These are phyloP conservation scores for Lipomyces yamadae DNA, from an alignment of 805 yeast genomes.

Conservation along the genomic window DNA sequence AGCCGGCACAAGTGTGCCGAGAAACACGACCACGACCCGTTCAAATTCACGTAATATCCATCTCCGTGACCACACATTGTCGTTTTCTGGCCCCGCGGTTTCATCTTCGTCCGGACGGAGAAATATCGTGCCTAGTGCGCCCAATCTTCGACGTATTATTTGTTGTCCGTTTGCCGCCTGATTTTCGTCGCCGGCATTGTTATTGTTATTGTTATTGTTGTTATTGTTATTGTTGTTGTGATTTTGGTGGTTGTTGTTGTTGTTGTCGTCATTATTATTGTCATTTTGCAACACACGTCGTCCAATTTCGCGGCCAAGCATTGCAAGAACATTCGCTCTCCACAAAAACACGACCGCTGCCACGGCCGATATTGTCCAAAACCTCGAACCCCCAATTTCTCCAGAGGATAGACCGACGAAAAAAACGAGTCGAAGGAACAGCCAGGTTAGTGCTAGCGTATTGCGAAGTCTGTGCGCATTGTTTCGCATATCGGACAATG, in stretches of 20 bases:
- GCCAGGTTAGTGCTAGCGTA: slow-evolving; percentile 27
- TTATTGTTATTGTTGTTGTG: neutral
- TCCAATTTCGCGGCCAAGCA: neutral
- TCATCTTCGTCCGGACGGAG: slow-evolving; percentile 7
- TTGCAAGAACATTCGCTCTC: slow-evolving; percentile 17
- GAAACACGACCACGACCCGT: slow-evolving; percentile 31
- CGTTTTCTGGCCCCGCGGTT: neutral
- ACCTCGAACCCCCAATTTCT: slow-evolving; percentile 24
- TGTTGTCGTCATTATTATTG: slow-evolving; percentile 9
- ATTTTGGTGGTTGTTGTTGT: slow-evolving; percentile 6
- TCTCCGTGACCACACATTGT: slow-evolving; percentile 10
- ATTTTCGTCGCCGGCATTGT: neutral
- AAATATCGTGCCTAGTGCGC: neutral
- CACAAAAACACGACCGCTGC: slow-evolving; percentile 26
- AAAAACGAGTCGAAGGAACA: slow-evolving; percentile 30
- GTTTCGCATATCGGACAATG: slow-evolving; percentile 15
- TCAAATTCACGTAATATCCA: slow-evolving; percentile 20
- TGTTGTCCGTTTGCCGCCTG: neutral
- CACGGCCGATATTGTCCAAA: slow-evolving; percentile 24
- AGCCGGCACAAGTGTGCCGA: slow-evolving; percentile 36
- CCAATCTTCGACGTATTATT: neutral
- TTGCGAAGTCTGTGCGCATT: slow-evolving; percentile 23
- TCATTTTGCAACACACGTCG: slow-evolving; percentile 10
- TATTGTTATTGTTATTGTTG: neutral
- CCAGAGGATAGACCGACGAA: slow-evolving; percentile 31